Percentiles rank a stretch among this genome's conserved stretches.
Conservation (phyloP, 164 flowering plant genomes). For the Berberis vulgaris region DNA sequence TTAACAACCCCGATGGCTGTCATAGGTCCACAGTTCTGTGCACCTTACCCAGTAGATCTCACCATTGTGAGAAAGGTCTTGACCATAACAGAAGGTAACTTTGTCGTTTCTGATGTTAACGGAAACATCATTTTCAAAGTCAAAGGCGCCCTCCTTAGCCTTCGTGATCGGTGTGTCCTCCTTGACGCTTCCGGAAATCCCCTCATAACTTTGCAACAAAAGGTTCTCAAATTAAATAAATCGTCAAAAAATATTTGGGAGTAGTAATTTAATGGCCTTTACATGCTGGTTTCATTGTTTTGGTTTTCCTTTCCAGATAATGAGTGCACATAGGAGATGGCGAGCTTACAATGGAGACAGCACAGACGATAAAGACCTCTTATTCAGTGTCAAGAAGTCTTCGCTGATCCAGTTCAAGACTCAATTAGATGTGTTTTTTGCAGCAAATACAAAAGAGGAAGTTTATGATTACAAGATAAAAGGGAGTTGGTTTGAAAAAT, state of each 20-base stretch:
- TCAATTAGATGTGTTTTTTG: neutral
- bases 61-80: slow-evolving; percentile 28
- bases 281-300: neutral
- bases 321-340: neutral
- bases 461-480: neutral
- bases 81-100: slow-evolving; percentile 38
- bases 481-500: neutral
- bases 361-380: neutral
- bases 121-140: slow-evolving; percentile 44
- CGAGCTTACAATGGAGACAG: neutral
- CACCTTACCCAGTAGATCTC: slow-evolving; percentile 42
- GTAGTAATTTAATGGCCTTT: neutral
- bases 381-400: neutral
- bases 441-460: neutral
- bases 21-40: slow-evolving; percentile 34
- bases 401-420: neutral
- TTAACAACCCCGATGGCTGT: slow-evolving; percentile 17
- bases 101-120: slow-evolving; percentile 37
- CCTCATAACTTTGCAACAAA: neutral
- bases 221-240: neutral
- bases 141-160: slow-evolving; percentile 25
- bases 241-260: neutral
- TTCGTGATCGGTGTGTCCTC: slow-evolving; percentile 32
- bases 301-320: neutral
- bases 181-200: slow-evolving; percentile 13